Evolutionary conservation across 768 basidiomycete genomes (phyloP).

Genomic region (Russula emetica): DNA sequence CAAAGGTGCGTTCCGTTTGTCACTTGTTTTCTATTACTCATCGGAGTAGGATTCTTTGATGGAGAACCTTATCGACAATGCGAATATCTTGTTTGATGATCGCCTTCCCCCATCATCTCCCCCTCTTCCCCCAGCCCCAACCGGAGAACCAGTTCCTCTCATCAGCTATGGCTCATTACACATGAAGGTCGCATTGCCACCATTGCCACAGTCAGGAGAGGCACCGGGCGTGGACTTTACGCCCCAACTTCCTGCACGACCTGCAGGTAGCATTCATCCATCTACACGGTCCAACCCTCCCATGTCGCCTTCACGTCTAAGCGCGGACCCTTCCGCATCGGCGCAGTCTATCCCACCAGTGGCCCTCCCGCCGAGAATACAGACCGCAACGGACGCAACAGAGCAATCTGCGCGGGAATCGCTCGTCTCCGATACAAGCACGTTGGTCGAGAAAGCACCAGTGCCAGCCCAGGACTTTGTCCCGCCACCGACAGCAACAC

Average conservation of each 20-base stretch:
- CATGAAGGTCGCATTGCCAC: slow-evolving; percentile 52
- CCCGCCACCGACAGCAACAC: background rate
- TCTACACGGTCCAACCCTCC: slow-evolving; percentile 44
- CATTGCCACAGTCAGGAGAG: slow-evolving; percentile 35
- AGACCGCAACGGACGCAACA: background rate
- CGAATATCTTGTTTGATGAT: slow-evolving; percentile 64
- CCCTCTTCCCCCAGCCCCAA: slow-evolving; percentile 68
- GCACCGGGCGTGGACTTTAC: slow-evolving; percentile 59
- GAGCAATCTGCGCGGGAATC: background rate
- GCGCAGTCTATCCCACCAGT: background rate
- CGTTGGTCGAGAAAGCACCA: background rate
- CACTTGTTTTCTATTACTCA: background rate
- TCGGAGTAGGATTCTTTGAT: slow-evolving; percentile 59
- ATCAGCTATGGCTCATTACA: slow-evolving; percentile 67
- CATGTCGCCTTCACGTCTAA: slow-evolving; percentile 12
- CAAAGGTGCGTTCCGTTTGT: slow-evolving; percentile 51
- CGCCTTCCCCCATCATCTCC: slow-evolving; percentile 45
- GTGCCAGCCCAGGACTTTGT: background rate
- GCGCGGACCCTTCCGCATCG: background rate
- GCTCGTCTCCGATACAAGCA: background rate
- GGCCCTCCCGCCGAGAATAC: background rate
- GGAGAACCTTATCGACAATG: slow-evolving; percentile 79
- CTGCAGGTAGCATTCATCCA: slow-evolving; percentile 73
- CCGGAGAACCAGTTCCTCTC: slow-evolving; percentile 54
- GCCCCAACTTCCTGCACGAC: slow-evolving; percentile 63